A percentile compares a stretch with the other conserved stretches of the same genome.
Conservation (phyloP, 177 flowering plant genomes). For the Vitis hybrid region DNA sequence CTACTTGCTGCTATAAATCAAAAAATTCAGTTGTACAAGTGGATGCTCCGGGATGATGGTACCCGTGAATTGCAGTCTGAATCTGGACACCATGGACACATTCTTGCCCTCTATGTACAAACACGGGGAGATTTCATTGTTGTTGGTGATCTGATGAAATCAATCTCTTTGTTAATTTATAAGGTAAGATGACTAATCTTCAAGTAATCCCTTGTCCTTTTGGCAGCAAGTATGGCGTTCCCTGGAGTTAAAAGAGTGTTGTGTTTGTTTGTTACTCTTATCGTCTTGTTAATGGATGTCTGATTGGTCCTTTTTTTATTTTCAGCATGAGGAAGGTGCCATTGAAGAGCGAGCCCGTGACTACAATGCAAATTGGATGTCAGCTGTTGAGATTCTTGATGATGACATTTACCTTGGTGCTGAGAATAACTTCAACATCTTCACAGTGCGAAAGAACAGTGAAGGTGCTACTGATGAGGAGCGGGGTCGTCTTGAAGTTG, state of each 20-base stretch:
- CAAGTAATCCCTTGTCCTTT: not conserved
- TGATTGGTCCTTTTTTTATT: constrained; percentile 7
- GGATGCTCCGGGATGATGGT: constrained; percentile 97
- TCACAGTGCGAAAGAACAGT: constrained; percentile 90
- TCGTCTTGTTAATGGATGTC: not conserved
- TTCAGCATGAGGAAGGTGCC: constrained; percentile 96
- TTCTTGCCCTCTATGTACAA: constrained; percentile 92
- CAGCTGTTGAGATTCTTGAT: constrained; percentile 93
- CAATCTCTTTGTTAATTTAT: constrained; percentile 83
- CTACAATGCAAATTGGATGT: constrained; percentile 98
- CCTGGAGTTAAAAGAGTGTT: not conserved
- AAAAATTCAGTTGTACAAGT: constrained; percentile 93
- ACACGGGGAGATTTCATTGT: constrained; percentile 98
- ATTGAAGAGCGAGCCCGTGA: constrained; percentile 97
- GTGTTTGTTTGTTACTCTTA: not conserved
- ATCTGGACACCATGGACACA: constrained; percentile 98
- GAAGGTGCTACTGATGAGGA: constrained; percentile 99
- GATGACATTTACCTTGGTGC: constrained; percentile 95
- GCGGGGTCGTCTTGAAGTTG: constrained; percentile 87
- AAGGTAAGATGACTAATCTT: constrained; percentile 50
- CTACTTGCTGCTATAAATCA: constrained; percentile 96
- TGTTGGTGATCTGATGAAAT: constrained; percentile 98
- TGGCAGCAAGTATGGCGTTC: not conserved
- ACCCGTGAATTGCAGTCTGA: constrained; percentile 89
- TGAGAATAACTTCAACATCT: constrained; percentile 84